These are phyloP conservation scores for Triticum timopheevii DNA, from an alignment of 176 grass and related monocot genomes.

Conservation along the genomic window DNA sequence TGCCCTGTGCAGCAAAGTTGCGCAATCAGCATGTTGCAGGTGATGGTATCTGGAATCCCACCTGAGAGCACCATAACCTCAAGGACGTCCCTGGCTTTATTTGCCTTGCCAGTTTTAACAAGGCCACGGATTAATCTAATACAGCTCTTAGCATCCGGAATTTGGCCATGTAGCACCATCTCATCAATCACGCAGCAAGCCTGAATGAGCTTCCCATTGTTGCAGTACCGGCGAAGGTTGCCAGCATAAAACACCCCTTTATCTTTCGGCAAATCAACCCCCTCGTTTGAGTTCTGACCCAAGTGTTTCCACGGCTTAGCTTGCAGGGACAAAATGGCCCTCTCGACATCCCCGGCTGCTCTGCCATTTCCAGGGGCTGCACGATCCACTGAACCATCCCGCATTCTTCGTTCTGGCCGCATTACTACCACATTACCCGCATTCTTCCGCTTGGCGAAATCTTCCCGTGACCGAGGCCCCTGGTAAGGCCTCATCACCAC, in stretches of 20 bases:
- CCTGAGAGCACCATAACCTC: slow-evolving; percentile 65
- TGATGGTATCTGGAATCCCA: slow-evolving; percentile 67
- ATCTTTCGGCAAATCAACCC: slow-evolving; percentile 35
- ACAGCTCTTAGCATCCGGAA: slow-evolving; percentile 57
- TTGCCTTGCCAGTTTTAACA: slow-evolving; percentile 50
- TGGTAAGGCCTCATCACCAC: slow-evolving; percentile 11
- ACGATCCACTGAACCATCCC: background rate
- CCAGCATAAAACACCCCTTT: slow-evolving; percentile 38
- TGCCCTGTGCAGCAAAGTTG: slow-evolving; percentile 48
- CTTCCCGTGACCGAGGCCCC: background rate
- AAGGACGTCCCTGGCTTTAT: slow-evolving; percentile 54
- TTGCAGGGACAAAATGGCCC: background rate
- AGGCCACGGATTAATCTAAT: slow-evolving; percentile 59
- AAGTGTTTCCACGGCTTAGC: slow-evolving; percentile 6
- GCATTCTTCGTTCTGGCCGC: background rate
- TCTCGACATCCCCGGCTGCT: background rate
- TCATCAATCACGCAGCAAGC: slow-evolving; percentile 61
- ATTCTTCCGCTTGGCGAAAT: slow-evolving; percentile 17
- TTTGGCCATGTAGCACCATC: slow-evolving; percentile 59
- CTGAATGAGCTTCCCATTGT: slow-evolving; percentile 60
- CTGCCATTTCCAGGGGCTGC: slow-evolving; percentile 1
- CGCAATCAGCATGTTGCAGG: slow-evolving; percentile 69
- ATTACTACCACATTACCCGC: slow-evolving; percentile 8
- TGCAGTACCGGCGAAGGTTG: slow-evolving; percentile 50
- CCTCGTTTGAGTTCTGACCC: slow-evolving; percentile 17